phyloP scores from a whole-genome alignment of 768 basidiomycete genomes.

The Lentinula boryana region DNA sequence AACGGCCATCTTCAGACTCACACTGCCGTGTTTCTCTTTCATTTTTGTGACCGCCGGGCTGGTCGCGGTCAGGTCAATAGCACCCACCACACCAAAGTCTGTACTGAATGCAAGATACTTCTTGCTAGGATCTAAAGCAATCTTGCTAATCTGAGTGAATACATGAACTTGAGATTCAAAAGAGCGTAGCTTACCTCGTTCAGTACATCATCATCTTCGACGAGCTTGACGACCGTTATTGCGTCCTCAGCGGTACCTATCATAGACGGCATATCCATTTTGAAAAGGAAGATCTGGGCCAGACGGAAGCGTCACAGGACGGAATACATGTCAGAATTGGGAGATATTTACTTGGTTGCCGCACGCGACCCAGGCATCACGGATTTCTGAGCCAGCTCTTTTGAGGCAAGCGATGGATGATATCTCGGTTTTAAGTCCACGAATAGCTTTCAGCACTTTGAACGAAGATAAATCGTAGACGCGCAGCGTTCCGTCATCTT shows the following conservation, averaged over 20 bases:
- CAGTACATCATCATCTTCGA: slow-evolving; percentile 47
- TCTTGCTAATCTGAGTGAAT: slow-evolving; percentile 45
- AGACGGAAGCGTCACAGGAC: background rate
- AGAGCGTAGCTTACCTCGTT: slow-evolving; percentile 50
- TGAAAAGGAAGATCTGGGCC: slow-evolving; percentile 37
- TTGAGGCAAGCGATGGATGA: slow-evolving; percentile 53
- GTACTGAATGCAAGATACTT: slow-evolving; percentile 60
- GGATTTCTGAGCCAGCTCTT: slow-evolving; percentile 31
- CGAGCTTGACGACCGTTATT: slow-evolving; percentile 34
- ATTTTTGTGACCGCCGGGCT: slow-evolving; percentile 44
- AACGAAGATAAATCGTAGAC: slow-evolving; percentile 55
- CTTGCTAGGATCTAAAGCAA: slow-evolving; percentile 51
- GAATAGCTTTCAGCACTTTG: slow-evolving; percentile 59
- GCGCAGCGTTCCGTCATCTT: slow-evolving; percentile 67
- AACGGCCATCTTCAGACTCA: slow-evolving; percentile 26
- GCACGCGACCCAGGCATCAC: slow-evolving; percentile 61
- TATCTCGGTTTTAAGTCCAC: slow-evolving; percentile 50
- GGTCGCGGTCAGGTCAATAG: slow-evolving; percentile 52
- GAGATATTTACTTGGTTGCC: slow-evolving; percentile 43
- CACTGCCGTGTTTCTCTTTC: slow-evolving; percentile 59
- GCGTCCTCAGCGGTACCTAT: slow-evolving; percentile 51
- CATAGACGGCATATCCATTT: slow-evolving; percentile 42
- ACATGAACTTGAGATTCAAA: background rate
- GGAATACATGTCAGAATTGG: background rate
- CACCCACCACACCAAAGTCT: slow-evolving; percentile 65